These are phyloP conservation scores for Torulaspora gathmanii DNA, from an alignment of 805 yeast species.

Conservation along the genomic window DNA sequence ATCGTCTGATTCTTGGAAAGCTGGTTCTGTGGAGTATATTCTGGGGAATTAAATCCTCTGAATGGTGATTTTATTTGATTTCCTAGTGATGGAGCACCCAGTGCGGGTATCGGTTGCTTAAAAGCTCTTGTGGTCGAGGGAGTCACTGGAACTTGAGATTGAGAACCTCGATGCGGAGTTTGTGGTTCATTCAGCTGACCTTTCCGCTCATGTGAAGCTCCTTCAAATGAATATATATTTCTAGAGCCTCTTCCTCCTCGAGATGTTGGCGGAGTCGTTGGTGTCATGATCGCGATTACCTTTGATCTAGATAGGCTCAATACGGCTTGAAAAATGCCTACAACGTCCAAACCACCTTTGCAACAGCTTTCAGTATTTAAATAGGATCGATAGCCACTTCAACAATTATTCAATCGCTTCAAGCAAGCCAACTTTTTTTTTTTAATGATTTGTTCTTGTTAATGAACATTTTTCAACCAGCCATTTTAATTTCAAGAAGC, in stretches of 20 bases:
- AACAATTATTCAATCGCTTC: not conserved
- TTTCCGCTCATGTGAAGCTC: conserved; percentile 2
- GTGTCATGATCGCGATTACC: conserved; percentile 20
- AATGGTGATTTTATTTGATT: conserved; percentile 14
- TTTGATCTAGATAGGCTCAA: not conserved
- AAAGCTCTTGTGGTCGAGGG: conserved; percentile 24
- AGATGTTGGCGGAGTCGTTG: conserved; percentile 35
- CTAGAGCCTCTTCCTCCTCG: conserved; percentile 14
- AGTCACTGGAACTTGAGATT: conserved; percentile 21
- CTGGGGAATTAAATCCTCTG: conserved; percentile 34
- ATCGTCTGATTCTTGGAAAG: conserved; percentile 13
- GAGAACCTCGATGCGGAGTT: conserved; percentile 13
- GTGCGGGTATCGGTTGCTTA: conserved; percentile 14
- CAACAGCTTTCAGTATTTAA: not conserved
- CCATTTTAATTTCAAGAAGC: conserved; percentile 1
- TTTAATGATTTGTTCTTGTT: conserved; percentile 4
- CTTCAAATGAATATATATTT: conserved; percentile 2
- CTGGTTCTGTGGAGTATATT: conserved; percentile 28
- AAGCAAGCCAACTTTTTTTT: conserved; percentile 2
- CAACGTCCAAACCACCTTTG: not conserved
- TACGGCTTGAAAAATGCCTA: not conserved
- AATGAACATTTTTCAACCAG: conserved; percentile 1
- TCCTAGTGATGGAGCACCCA: conserved; percentile 15
- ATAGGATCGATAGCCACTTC: not conserved
- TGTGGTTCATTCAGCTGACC: not conserved